Base-by-base conservation (phyloP, 352 stramenopile species). In the Peronosclerospora sorghi region DNA sequence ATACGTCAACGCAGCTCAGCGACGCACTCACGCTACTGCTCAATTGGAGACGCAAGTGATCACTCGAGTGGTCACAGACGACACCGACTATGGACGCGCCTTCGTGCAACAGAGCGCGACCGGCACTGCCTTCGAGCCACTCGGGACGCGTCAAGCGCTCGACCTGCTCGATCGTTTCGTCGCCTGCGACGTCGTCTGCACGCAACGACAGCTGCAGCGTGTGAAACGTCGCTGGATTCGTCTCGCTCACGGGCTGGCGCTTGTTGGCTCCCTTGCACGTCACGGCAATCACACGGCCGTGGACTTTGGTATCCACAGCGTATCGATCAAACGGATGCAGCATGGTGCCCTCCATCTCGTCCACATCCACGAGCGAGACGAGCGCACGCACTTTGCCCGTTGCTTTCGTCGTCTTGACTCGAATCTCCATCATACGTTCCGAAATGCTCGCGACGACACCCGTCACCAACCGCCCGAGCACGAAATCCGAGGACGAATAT, bases 311-410 rank as follows among this genome's bases (percentile, higher is more conserved):
- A 56, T 90, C 83, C 15, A 86, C 65, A 21, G 65, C 73, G 54
- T 83, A 94, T 26, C 45, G 61, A 51, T 92, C 79, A 46, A 94
- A 91, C 37, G 82, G 82, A 37, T 94, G 82, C 19, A 60, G 47
- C 29, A 67, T 53, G 15, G 48, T 50, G 4, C 59, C 64, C n/a
- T 60, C 55, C 14, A 63, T 55, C 15, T 48, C 59, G 47, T 94
- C 77, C 12, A 92, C 77, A 54, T 94, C 82, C 10, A 86, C 77
- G 42, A 94, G 82, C 10, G 82, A 89, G 3, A 94, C 79, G 12
- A 65, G 59, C 20, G 77, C 60, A 28, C 80, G 57, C 6, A 92
- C 71, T 60, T 89, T 94, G 35, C 82, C 76, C 9, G 63, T 61
- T 46, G 73, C 82, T 56, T 83, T 86, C 30, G 45, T 63, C 4